Conservation (phyloP, 345 rosid species). For the Syzygium grande region DNA sequence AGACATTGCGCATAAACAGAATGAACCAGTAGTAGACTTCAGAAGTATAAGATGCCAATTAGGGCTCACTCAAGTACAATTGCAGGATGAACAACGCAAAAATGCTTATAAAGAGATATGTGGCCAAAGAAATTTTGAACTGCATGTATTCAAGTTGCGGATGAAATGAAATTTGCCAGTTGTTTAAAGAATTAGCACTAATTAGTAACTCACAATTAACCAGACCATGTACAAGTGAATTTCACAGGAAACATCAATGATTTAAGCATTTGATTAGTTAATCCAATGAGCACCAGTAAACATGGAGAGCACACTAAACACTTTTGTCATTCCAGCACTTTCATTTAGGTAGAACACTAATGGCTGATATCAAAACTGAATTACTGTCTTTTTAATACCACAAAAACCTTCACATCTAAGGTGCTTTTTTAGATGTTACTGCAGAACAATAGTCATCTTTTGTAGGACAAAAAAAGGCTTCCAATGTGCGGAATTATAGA, state of each 20-base stretch:
- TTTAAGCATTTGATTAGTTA: neutral
- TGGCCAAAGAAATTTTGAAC: neutral
- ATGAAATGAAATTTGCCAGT: neutral
- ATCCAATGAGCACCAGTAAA: neutral
- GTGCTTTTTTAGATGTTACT: neutral
- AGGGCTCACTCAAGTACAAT: neutral
- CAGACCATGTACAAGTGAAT: neutral
- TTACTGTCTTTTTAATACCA: neutral
- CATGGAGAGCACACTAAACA: neutral
- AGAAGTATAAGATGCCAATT: neutral
- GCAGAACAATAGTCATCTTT: neutral
- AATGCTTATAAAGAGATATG: neutral
- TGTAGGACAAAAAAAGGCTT: neutral
- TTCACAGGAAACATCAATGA: neutral
- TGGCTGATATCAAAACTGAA: neutral
- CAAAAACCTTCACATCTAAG: neutral
- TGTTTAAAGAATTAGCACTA: neutral
- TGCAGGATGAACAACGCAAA: neutral
- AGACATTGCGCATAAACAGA: neutral
- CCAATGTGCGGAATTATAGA: neutral
- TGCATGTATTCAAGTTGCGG: neutral
- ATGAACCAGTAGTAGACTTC: neutral
- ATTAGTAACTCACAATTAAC: neutral
- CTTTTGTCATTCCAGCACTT: neutral
- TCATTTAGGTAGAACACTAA: neutral